Evolutionary conservation across 1,284 basidiomycete genomes (phyloP), one percentile per base, ranked within the genome.

Genomic region (Caloboletus inedulis): DNA sequence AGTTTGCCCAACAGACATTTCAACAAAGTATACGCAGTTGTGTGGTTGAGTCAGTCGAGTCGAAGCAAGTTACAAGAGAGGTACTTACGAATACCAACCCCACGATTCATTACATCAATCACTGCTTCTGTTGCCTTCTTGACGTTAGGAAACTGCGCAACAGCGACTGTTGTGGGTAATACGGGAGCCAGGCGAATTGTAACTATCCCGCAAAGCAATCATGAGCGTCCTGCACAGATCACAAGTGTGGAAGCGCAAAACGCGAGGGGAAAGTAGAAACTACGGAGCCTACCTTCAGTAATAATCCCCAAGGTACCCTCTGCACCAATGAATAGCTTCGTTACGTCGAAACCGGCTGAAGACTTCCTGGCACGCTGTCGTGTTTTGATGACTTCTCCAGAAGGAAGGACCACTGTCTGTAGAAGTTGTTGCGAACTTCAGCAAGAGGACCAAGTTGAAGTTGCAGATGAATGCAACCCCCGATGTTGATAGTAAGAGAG

Each of bases 291-390:
- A 86, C 88, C 85, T 78, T 97, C 94, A 0, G 92, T 95, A 31
- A 98, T 80, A 50, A 98, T 91, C 0, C 95, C 95, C 23, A 98
- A 73, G 0, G 94, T 98, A 1, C 95, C 95, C 67, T 98, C 95
- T 0, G 94, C 91, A 18, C 95, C 94, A 48, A 97, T 89, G 72
- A 98, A 98, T 16, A 98, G 71, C 62, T 95, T 94, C 1, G 93
- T 95, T 1, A 84, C 76, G 63, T 98, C 94, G 49, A 92, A 94
- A 2, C 95, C 95, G 0, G 93, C 93, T 0, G 91, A 87, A 0
- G 91, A 95, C 68, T 98, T 98, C 43, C 88, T 77, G 0, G 95
- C 88, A 34, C 91, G 75, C 37, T 84, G 79, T 3, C 95, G 83
- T 0, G 95, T 98, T 68, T 95, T 96, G 69, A 98, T 94, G 16